Percentiles rank a stretch among this genome's conserved stretches.
Conservation (phyloP, 768 basidiomycete species). For the Boletus tomentosulus region DNA sequence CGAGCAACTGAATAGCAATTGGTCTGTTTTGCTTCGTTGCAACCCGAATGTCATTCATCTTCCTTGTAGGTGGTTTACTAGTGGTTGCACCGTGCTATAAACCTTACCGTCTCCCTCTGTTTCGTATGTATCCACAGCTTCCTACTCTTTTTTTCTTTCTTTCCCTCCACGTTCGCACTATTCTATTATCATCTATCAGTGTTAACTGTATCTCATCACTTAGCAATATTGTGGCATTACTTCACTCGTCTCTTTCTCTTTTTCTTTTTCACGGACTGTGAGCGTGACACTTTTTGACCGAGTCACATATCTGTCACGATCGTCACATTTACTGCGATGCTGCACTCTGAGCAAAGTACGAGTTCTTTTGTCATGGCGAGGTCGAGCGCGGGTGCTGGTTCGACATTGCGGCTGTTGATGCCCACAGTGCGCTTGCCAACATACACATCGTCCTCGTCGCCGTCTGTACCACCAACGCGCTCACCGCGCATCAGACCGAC, state of each 20-base stretch:
- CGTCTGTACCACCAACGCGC: constrained; percentile 15
- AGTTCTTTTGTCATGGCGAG: constrained; percentile 14
- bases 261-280: not conserved
- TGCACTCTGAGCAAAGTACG: not conserved
- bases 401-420: constrained; percentile 26
- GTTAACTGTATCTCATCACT: constrained; percentile 12
- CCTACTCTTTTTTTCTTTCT: not conserved
- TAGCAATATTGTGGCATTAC: too few relatives aligned
- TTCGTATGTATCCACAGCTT: constrained; percentile 13
- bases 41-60: constrained; percentile 14
- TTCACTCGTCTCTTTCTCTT: too few relatives aligned
- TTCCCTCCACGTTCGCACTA: constrained; percentile 4
- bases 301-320: constrained; percentile 12
- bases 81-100: constrained; percentile 59
- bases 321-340: constrained; percentile 3
- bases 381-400: not conserved
- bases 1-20: constrained; percentile 62
- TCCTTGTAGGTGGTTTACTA: constrained; percentile 66
- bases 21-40: constrained; percentile 35
- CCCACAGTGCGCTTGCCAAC: constrained; percentile 31
- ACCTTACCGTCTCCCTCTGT: not conserved
- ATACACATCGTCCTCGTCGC: constrained; percentile 2
- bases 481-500: constrained; percentile 24
- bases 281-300: constrained; percentile 4
- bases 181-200: constrained; percentile 6